phyloP scores from a whole-genome alignment of 495 filamentous ascomycete species.

The Halenospora varia region DNA sequence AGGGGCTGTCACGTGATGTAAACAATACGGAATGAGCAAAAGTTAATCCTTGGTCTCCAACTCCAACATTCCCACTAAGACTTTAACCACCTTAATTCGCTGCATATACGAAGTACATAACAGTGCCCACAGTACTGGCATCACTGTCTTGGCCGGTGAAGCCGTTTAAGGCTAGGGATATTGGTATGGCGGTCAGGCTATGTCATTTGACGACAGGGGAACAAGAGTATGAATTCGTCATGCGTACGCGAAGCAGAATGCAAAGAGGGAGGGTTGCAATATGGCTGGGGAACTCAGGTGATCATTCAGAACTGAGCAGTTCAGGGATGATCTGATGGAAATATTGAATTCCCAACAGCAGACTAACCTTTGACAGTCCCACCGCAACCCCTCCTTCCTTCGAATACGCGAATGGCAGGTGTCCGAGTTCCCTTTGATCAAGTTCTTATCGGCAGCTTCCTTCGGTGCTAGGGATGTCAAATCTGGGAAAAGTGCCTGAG shows the following conservation, averaged over 20 bases:
- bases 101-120: constrained; percentile 3
- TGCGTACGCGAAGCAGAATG: background rate
- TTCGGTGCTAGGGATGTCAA: too few species aligned
- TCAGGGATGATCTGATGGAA: too few species aligned
- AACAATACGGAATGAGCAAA: background rate
- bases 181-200: constrained; percentile 1
- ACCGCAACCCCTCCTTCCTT: too few species aligned
- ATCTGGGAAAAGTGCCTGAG: too few species aligned
- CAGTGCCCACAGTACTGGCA: constrained; percentile 4
- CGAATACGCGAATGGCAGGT: too few species aligned
- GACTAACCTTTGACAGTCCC: too few species aligned
- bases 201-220: background rate
- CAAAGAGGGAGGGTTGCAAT: too few species aligned
- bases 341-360: too few species aligned
- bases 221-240: background rate
- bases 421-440: too few species aligned
- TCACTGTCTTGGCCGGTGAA: constrained; percentile 3
- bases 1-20: background rate
- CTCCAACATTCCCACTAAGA: constrained; percentile 1
- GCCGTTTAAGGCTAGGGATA: constrained; percentile 2
- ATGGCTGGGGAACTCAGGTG: too few species aligned
- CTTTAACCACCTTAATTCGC: constrained; percentile 5
- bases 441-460: too few species aligned
- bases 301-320: too few species aligned
- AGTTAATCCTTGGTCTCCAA: constrained; percentile 1